phyloP scores from a whole-genome alignment of 805 yeast species.

The Suhomyces sp. region DNA sequence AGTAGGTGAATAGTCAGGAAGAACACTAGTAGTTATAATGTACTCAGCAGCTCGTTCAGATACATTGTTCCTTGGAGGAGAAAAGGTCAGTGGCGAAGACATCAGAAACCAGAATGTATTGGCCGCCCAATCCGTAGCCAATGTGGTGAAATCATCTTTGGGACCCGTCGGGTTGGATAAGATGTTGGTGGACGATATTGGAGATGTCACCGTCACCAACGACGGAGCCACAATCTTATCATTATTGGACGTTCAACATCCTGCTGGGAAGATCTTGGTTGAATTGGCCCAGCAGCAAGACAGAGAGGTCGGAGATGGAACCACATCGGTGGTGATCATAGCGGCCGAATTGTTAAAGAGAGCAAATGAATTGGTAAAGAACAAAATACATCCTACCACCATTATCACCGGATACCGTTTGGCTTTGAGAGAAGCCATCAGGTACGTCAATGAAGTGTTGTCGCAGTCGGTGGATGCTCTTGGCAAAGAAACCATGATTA shows the following conservation, averaged over 20 bases:
- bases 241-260: slow-evolving; percentile 93
- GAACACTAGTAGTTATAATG: no score
- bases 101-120: slow-evolving; percentile 92
- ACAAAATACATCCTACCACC: slow-evolving; percentile 96
- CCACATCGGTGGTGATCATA: slow-evolving; percentile 94
- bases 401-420: slow-evolving; percentile 94
- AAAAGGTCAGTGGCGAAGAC: slow-evolving; percentile 93
- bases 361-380: slow-evolving; percentile 90
- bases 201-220: slow-evolving; percentile 97
- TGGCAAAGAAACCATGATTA: slow-evolving; percentile 80
- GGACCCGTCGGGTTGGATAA: slow-evolving; percentile 99
- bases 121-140: slow-evolving; percentile 86
- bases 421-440: slow-evolving; percentile 86
- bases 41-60: slow-evolving; percentile 84
- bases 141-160: slow-evolving; percentile 82
- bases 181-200: slow-evolving; percentile 98
- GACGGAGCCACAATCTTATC: slow-evolving; percentile 97
- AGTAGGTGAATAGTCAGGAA: no score
- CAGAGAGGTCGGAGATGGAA: slow-evolving; percentile 97
- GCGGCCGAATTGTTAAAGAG: slow-evolving; percentile 89
- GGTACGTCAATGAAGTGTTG: slow-evolving; percentile 80
- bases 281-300: slow-evolving; percentile 99
- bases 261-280: slow-evolving; percentile 96
- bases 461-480: slow-evolving; percentile 75
- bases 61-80: slow-evolving; percentile 92